Evolutionary conservation across 78 protist species (phyloP).

Genomic region (Dictyostelium purpureum): DNA sequence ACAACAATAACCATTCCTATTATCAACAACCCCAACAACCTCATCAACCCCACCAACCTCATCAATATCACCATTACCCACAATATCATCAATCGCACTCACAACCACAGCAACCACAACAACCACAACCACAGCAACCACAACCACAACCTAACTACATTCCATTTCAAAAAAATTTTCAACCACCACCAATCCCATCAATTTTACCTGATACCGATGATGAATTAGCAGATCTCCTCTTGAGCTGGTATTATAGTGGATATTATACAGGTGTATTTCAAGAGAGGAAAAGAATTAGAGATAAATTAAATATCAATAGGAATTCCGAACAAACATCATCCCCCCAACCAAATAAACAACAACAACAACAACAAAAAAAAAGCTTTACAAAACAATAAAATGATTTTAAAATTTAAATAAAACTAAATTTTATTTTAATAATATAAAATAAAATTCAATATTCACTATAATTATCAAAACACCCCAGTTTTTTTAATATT

Average conservation of each 20-base stretch:
- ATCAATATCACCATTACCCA: background rate
- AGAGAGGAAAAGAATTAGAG: constrained; percentile 44
- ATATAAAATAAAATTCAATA: too few species aligned
- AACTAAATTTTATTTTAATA: too few species aligned
- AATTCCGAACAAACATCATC: background rate
- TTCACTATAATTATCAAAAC: too few species aligned
- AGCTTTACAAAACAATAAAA: too few species aligned
- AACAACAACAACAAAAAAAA: too few species aligned
- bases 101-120: background rate
- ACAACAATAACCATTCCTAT: background rate
- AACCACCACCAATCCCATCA: constrained; percentile 20
- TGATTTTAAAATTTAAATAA: too few species aligned
- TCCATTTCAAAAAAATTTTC: constrained; percentile 7
- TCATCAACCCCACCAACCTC: background rate
- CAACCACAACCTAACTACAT: background rate
- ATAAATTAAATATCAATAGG: too few species aligned
- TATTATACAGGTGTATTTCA: constrained; percentile 58
- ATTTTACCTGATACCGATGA: background rate
- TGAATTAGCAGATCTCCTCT: constrained; percentile 25
- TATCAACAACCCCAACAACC: constrained; percentile 16
- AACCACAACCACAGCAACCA: background rate
- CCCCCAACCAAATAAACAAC: background rate
- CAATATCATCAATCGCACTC: background rate
- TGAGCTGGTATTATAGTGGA: constrained; percentile 76
- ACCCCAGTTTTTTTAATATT: too few species aligned